Evolutionary conservation across 495 filamentous ascomycete genomes (phyloP).

Genomic region (Astrothelium macrocarpum): DNA sequence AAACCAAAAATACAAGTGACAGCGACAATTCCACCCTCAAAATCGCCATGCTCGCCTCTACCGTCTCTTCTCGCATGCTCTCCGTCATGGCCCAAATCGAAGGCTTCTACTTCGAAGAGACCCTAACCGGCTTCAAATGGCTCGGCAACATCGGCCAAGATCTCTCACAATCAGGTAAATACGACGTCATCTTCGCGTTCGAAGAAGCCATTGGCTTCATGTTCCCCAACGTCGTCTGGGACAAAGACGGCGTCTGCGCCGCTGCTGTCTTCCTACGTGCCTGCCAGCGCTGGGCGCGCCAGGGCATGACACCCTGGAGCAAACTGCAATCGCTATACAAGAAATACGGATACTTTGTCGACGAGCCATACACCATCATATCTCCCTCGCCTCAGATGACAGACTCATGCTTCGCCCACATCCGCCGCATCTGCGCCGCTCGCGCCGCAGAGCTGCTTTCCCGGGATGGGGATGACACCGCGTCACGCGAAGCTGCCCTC

Average conservation of each 20-base stretch:
- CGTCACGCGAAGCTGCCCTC: too few relatives aligned
- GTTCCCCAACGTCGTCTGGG: conserved; percentile 54
- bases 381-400: conserved; percentile 48
- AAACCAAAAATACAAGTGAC: conserved; percentile 22
- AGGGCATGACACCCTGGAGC: conserved; percentile 47
- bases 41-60: conserved; percentile 49
- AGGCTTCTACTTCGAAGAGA: conserved; percentile 52
- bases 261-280: conserved; percentile 56
- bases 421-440: too few relatives aligned
- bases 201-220: conserved; percentile 72
- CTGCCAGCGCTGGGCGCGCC: conserved; percentile 41
- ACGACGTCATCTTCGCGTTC: conserved; percentile 50
- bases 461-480: too few relatives aligned
- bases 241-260: conserved; percentile 64
- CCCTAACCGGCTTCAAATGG: conserved; percentile 72
- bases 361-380: conserved; percentile 58
- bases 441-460: too few relatives aligned
- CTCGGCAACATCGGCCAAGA: conserved; percentile 38
- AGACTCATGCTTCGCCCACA: conserved; percentile 43
- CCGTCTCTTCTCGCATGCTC: conserved; percentile 61
- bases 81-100: conserved; percentile 46
- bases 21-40: conserved; percentile 26
- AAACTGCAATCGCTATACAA: conserved; percentile 54
- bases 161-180: conserved; percentile 27
- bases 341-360: conserved; percentile 55